Base-by-base conservation (phyloP, 306 rosid species). In the Citrullus mucosospermus region DNA sequence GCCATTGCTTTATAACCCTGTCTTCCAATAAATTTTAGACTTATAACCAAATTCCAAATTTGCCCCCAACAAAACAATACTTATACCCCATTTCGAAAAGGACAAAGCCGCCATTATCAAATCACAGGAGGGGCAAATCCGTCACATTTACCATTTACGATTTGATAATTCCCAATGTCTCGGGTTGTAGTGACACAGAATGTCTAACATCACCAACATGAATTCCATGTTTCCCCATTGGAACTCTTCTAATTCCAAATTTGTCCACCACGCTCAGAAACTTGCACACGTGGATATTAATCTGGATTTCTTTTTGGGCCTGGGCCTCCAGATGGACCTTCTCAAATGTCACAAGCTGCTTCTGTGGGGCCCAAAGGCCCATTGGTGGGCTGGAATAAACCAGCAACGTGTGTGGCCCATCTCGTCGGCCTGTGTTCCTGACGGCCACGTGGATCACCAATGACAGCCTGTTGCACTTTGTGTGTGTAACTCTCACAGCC, bases 401-500 rank as follows among this genome's bases (percentile, higher is more conserved):
- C 0, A 93, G 56, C 80, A 93, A 17, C 0, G 93, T 87, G 84
- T 91, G 97, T 8, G 96, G 83, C 55, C 96, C 97, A 22, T 93
- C 96, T 76, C 76, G 87, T 48, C 84, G 78, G 3, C 98, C 97
- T 44, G 68, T 80, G 30, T 93, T 93, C 57, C 80, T 85, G 18
- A 93, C 92, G 7, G 90, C 82, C 0, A 93, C 87, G 5, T 93
- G 81, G 38, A 93, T 78, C 8, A 81, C 70, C 0, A 93, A 53
- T 0, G 90, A 91, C 14, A 93, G 85, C 55, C 75, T 86, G 32
- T 76, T 83, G 80, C 98, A 93, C 22, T 73, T 78, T 1, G 98
- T 86, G 74, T 87, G 98, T 0, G 96, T 91, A 63, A 93, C 98
- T 54, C 97, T 84, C 9, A 91, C 73, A 20, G 98, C 96, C 76